Conservation (phyloP, 768 basidiomycete species). For the Phanerochaete carnosa region DNA sequence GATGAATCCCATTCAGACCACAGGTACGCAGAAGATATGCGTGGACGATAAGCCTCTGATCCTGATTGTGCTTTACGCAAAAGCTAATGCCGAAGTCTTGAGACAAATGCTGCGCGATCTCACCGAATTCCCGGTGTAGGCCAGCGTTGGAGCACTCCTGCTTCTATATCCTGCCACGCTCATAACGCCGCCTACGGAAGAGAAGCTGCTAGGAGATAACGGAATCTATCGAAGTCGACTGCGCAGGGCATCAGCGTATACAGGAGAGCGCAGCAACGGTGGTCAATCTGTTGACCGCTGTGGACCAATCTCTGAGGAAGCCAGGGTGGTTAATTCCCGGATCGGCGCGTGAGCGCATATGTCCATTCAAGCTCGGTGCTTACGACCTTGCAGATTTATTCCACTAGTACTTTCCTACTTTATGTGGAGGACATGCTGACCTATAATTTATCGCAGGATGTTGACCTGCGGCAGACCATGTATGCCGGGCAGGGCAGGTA, state of each 20-base stretch:
- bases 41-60: not conserved
- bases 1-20: constrained; percentile 50
- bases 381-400: too few species aligned
- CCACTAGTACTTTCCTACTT: too few species aligned
- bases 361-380: too few species aligned
- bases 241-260: constrained; percentile 48
- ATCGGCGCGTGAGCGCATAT: too few species aligned
- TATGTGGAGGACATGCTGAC: too few species aligned
- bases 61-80: not conserved
- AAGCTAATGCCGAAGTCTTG: constrained; percentile 27
- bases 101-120: constrained; percentile 46
- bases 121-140: constrained; percentile 47
- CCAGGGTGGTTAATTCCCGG: too few species aligned
- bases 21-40: constrained; percentile 37
- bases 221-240: constrained; percentile 40
- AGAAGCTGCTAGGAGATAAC: constrained; percentile 42
- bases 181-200: constrained; percentile 32
- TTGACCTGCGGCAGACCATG: too few species aligned
- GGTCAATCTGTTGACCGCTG: constrained; percentile 36
- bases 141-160: constrained; percentile 67
- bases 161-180: constrained; percentile 28
- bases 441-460: too few species aligned
- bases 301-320: constrained; percentile 22
- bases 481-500: too few species aligned
- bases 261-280: constrained; percentile 58